These are phyloP conservation scores for Candida neerlandica DNA, from an alignment of 1,139 yeast genomes.

Conservation along the genomic window DNA sequence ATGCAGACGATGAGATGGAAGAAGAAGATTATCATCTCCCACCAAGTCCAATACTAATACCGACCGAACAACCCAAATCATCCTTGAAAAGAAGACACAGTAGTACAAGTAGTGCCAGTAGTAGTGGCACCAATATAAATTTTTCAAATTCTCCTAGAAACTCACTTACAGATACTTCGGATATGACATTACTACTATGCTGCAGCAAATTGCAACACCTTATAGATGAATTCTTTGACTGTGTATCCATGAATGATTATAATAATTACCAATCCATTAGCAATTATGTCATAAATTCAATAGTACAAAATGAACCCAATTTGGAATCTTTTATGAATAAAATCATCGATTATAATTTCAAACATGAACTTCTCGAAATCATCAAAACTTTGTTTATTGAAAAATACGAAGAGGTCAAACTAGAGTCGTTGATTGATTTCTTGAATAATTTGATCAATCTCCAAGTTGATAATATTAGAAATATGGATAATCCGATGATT, in stretches of 20 bases:
- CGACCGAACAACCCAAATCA: constrained; percentile 13
- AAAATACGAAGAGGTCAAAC: constrained; percentile 21
- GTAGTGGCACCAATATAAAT: not conserved
- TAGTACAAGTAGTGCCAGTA: not conserved
- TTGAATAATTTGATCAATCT: constrained; percentile 11
- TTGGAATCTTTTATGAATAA: constrained; percentile 14
- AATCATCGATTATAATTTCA: constrained; percentile 16
- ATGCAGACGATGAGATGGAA: constrained; percentile 5
- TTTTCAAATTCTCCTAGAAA: not conserved
- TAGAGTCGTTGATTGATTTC: constrained; percentile 20
- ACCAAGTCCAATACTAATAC: constrained; percentile 17
- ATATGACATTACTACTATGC: constrained; percentile 10
- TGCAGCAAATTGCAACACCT: constrained; percentile 13
- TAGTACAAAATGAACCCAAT: constrained; percentile 19
- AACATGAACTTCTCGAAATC: constrained; percentile 15
- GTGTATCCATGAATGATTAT: constrained; percentile 11
- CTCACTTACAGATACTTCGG: not conserved
- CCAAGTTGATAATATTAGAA: not conserved
- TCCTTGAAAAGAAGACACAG: constrained; percentile 13
- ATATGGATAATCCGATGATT: constrained; percentile 12
- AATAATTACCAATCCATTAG: constrained; percentile 11
- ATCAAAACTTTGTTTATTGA: constrained; percentile 22
- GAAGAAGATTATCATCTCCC: constrained; percentile 12
- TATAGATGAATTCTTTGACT: constrained; percentile 16
- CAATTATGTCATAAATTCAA: constrained; percentile 16